Evolutionary conservation across 345 rosid genomes (phyloP).

Genomic region (Ailanthus altissimus): DNA sequence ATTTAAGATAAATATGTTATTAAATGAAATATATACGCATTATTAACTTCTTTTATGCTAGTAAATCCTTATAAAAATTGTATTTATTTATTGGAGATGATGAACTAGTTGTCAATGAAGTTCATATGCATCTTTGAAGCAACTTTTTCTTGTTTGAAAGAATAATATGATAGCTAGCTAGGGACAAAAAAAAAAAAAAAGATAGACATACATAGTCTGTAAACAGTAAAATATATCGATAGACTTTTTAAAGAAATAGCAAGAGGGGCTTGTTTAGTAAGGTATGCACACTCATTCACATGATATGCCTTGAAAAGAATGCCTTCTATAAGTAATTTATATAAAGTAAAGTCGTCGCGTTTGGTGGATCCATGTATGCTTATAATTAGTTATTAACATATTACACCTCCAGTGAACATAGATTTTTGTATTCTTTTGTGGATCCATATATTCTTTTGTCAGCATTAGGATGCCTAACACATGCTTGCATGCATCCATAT

Average conservation of each 20-base stretch:
- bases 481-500: not conserved
- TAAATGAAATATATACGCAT: too few species aligned
- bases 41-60: too few species aligned
- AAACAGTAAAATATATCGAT: not conserved
- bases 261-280: not conserved
- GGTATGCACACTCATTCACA: slow-evolving; percentile 19
- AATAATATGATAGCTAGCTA: not conserved
- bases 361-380: slow-evolving; percentile 1
- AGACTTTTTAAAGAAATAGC: not conserved
- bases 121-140: too few species aligned
- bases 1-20: too few species aligned
- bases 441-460: not conserved
- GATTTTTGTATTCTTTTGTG: too few species aligned
- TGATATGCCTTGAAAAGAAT: slow-evolving; percentile 22
- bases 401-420: not conserved
- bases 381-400: not conserved
- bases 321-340: not conserved
- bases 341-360: slow-evolving; percentile 4
- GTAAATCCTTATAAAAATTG: too few species aligned
- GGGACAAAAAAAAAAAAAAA: not conserved
- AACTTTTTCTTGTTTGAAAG: not conserved
- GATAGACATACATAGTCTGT: too few species aligned
- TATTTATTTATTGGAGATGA: too few species aligned
- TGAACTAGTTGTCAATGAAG: too few species aligned
- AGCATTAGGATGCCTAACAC: not conserved